These are phyloP conservation scores for Leptodontidium sp. DNA, from an alignment of 2,329 filamentous ascomycete genomes.

Conservation along the genomic window DNA sequence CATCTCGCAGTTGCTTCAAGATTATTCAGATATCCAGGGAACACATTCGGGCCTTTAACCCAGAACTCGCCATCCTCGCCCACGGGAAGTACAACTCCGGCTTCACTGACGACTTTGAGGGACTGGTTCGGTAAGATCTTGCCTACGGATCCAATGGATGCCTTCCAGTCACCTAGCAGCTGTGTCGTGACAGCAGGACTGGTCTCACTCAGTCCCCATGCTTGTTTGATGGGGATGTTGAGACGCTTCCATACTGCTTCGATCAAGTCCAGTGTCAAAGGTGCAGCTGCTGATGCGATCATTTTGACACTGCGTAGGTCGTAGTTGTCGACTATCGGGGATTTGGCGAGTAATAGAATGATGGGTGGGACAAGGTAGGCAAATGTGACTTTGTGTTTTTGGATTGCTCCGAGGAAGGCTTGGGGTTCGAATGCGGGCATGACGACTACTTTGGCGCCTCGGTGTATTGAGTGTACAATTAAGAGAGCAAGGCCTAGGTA, in stretches of 20 bases:
- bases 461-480: constrained; percentile 70
- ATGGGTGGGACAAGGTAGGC: constrained; percentile 84
- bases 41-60: constrained; percentile 69
- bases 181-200: constrained; percentile 73
- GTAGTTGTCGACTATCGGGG: constrained; percentile 78
- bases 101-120: constrained; percentile 74
- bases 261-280: constrained; percentile 80
- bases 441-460: constrained; percentile 70
- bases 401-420: constrained; percentile 76
- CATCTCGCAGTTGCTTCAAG: constrained; percentile 72
- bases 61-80: constrained; percentile 76
- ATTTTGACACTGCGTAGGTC: constrained; percentile 80
- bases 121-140: constrained; percentile 78
- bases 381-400: constrained; percentile 77
- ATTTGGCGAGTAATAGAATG: constrained; percentile 79
- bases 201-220: constrained; percentile 89
- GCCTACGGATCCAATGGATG: constrained; percentile 84
- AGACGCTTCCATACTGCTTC: constrained; percentile 76
- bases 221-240: constrained; percentile 83
- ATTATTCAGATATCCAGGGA: constrained; percentile 65
- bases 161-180: constrained; percentile 24
- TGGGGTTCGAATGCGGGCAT: constrained; percentile 82
- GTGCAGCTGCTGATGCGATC: constrained; percentile 85
- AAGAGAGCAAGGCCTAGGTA: constrained; percentile 65
- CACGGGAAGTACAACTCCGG: constrained; percentile 51